Base-by-base conservation (phyloP, 768 basidiomycete genomes). In the Pholiota microspora region DNA sequence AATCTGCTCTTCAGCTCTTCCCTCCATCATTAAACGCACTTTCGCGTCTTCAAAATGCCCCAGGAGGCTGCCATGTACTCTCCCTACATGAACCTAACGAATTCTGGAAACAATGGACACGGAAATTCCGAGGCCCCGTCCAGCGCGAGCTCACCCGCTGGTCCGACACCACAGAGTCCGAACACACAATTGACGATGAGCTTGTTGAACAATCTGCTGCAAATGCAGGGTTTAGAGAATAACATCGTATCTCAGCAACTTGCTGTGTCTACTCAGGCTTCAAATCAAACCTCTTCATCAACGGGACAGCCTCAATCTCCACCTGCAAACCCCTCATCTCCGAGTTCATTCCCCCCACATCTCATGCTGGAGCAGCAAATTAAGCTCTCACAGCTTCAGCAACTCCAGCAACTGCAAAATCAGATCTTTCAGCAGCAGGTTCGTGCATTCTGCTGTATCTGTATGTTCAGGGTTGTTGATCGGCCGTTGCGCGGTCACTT, bases 391-490 rank as follows among this genome's bases (percentile, higher is more conserved):
- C 88, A 89, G 67, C 74, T 93, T 2, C 91, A 88, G 57, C 85
- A 88, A 66, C 74, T 89, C 7, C 88, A 88, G 64, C 84, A 89
- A 66, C 74, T 87, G 10, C 89, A 94, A 64, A 85, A 85, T 54
- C 88, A 92, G 75, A 89, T 92, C 56, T 89, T 93, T 55, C 92
- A 94, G 64, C 92, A 94, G 66, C 92, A 94, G 85, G 92, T 88
- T 53, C 57, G 81, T 66, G 48, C 46, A 21, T 35, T 36, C 45
- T 48, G 50, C 49, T 50, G 36, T 58, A 18, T 38, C 23, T 32
- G 46, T 25, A 29, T 40, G 49, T 28, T 55, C 47, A 31, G 16
- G 38, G 21, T 49, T 42, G 27, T 42, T 64, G 25, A 32, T 46
- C 44, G 12, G 56, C 48, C 50, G 59, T 56, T 29, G 55, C 42